Evolutionary conservation across 768 basidiomycete species (phyloP).

Genomic region (Cystofilobasidium ferigula): DNA sequence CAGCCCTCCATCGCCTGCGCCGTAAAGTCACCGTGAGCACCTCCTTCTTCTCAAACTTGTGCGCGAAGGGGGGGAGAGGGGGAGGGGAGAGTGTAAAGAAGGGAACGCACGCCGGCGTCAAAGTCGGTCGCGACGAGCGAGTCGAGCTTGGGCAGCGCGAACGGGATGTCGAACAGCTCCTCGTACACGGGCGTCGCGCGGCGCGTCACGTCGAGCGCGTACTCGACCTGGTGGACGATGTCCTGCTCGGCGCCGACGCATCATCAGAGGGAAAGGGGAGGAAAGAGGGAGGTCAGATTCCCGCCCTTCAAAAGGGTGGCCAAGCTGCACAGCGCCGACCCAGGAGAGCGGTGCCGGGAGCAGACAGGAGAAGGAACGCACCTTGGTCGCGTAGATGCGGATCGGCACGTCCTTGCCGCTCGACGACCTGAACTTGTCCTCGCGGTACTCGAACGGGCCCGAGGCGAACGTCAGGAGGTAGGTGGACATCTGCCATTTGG

Average conservation of each 20-base stretch:
- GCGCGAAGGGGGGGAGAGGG: background rate
- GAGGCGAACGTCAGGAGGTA: slow-evolving; percentile 84
- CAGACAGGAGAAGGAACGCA: no score
- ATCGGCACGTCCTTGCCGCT: slow-evolving; percentile 71
- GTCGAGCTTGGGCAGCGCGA: slow-evolving; percentile 86
- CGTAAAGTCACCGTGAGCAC: no score
- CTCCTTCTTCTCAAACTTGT: no score
- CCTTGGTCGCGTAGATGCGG: slow-evolving; percentile 63
- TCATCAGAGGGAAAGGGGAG: slow-evolving; percentile 18
- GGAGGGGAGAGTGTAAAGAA: background rate
- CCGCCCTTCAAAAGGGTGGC: no score
- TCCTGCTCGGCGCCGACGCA: slow-evolving; percentile 80
- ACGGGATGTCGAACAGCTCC: slow-evolving; percentile 79
- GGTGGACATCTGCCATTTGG: slow-evolving; percentile 61
- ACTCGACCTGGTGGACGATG: slow-evolving; percentile 66
- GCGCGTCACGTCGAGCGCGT: slow-evolving; percentile 70
- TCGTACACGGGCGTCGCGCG: slow-evolving; percentile 77
- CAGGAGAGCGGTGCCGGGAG: no score
- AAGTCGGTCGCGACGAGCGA: slow-evolving; percentile 82
- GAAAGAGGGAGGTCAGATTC: background rate
- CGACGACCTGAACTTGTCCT: slow-evolving; percentile 65
- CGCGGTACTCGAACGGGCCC: slow-evolving; percentile 53
- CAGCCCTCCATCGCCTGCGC: slow-evolving; percentile 34
- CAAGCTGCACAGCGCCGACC: no score
- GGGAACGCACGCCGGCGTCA: slow-evolving; percentile 54